These are phyloP conservation scores for Elongisporangium senticosum DNA, from an alignment of 352 stramenopile species.

Conservation along the genomic window DNA sequence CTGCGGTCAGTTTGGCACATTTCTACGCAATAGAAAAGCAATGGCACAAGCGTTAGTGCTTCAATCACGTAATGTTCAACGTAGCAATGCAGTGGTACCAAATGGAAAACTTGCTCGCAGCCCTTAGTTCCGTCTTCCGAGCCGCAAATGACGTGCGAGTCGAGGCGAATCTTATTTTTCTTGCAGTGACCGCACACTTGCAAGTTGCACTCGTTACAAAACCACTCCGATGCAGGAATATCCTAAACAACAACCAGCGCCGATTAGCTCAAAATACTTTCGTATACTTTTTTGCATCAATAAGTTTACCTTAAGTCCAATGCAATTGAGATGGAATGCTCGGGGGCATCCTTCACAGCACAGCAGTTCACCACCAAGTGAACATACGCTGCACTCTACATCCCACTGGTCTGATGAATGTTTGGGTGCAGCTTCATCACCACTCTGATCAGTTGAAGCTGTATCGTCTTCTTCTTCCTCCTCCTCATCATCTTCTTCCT, in stretches of 20 bases:
- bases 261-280: background rate
- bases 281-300: background rate
- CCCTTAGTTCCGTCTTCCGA: constrained; percentile 83
- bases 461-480: constrained; percentile 11
- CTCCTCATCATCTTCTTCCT: constrained; percentile 15
- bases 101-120: constrained; percentile 84
- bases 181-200: constrained; percentile 79
- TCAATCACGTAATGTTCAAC: background rate
- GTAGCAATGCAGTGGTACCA: constrained; percentile 33
- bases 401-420: constrained; percentile 77
- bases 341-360: constrained; percentile 90
- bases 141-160: constrained; percentile 87
- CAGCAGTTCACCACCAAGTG: constrained; percentile 75
- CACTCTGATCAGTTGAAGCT: background rate
- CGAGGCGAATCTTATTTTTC: constrained; percentile 85
- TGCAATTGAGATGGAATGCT: constrained; percentile 89
- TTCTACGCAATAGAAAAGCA: constrained; percentile 45
- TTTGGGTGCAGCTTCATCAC: constrained; percentile 20
- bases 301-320: constrained; percentile 36
- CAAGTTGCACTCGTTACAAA: constrained; percentile 83
- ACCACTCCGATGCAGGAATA: constrained; percentile 81
- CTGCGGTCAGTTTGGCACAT: constrained; percentile 70
- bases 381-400: constrained; percentile 86
- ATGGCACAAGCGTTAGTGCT: constrained; percentile 1
- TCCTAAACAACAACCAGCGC: constrained; percentile 9